Base-by-base conservation (phyloP, 2,329 filamentous ascomycete species). In the Fusarium sp. region DNA sequence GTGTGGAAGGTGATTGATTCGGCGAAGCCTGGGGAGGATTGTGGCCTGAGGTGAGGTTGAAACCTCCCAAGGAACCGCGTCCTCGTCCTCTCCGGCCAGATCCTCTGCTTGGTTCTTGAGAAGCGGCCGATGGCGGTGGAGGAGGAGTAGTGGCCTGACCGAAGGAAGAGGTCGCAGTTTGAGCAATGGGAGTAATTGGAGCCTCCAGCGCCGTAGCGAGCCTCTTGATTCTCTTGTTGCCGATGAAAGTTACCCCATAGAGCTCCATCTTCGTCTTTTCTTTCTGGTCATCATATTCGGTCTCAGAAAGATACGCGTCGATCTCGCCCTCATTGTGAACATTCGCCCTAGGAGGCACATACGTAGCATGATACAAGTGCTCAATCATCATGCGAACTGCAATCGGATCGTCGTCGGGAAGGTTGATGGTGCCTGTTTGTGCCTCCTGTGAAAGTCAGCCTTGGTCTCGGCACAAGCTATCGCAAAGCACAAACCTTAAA, bases 81-180 rank as follows among this genome's bases (percentile, higher is more conserved):
- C 10, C 45, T 48, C 2, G 20, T 12, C 0, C 13, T 14, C 5
- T 8, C 1, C 0, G 45, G 10, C 2, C 26, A 12, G 0, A 2
- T 31, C 22, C 44, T 28, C 18, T 28, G 5, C 18, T 3, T 22
- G 8, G 6, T 15, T 5, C 8, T 0, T 22, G 13, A 8, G 26
- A 48, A 22, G 45, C 13, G 20, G 4, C 9, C 0, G 20, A 0
- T 22, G 13, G 45, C 20, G 9, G 45, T 1, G 26, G 20, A 17
- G 26, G 13, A 12, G 13, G 18, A 28, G 13, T 0, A 3, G 6
- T 0, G 12, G 5, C 13, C 0, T 0, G 0, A 22, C 9, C 13
- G 4, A 18, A n/a, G 3, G 1, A 1, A 31, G 3, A 1, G 14
- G 14, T 4, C 1, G 6, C 2, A 12, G 7, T 14, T 6, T 48